A percentile compares a stretch with the other conserved stretches of the same genome.
Conservation (phyloP, 352 stramenopile genomes). For the Phytophthora uliginosa region DNA sequence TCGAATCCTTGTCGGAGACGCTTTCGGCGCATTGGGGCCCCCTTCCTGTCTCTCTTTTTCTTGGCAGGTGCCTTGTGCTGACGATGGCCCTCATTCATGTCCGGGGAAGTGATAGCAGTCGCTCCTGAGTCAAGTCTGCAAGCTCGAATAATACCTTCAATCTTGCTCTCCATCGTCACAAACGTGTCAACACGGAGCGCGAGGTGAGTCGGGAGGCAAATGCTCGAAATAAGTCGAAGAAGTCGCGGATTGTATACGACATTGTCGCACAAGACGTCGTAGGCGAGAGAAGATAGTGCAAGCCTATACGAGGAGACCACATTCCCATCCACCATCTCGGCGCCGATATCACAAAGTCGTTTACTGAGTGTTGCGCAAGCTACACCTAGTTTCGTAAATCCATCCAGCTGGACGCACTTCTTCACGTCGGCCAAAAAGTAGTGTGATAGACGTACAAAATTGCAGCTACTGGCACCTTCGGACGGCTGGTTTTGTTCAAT, state of each 20-base stretch:
- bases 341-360: slow-evolving; percentile 44
- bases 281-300: slow-evolving; percentile 41
- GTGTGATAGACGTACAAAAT: slow-evolving; percentile 40
- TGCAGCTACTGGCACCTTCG: slow-evolving; percentile 13
- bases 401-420: slow-evolving; percentile 33
- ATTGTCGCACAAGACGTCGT: slow-evolving; percentile 72
- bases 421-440: slow-evolving; percentile 52
- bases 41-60: slow-evolving; percentile 10
- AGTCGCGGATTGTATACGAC: slow-evolving; percentile 70
- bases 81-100: background rate
- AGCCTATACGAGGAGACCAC: slow-evolving; percentile 7
- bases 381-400: slow-evolving; percentile 58
- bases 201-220: slow-evolving; percentile 48
- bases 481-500: background rate
- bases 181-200: slow-evolving; percentile 32
- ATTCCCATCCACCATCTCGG: slow-evolving; percentile 19
- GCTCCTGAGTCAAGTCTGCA: slow-evolving; percentile 42
- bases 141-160: slow-evolving; percentile 54
- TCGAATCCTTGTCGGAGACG: slow-evolving; percentile 46
- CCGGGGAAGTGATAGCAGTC: background rate
- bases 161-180: slow-evolving; percentile 39
- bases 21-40: slow-evolving; percentile 24
- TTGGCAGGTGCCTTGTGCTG: slow-evolving; percentile 8
- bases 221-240: slow-evolving; percentile 56
- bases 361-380: slow-evolving; percentile 51